Percentiles rank a stretch among this genome's conserved stretches.
Evolutionary conservation across 2,329 filamentous ascomycete genomes (phyloP).

Genomic region (Colletotrichum acutatum): DNA sequence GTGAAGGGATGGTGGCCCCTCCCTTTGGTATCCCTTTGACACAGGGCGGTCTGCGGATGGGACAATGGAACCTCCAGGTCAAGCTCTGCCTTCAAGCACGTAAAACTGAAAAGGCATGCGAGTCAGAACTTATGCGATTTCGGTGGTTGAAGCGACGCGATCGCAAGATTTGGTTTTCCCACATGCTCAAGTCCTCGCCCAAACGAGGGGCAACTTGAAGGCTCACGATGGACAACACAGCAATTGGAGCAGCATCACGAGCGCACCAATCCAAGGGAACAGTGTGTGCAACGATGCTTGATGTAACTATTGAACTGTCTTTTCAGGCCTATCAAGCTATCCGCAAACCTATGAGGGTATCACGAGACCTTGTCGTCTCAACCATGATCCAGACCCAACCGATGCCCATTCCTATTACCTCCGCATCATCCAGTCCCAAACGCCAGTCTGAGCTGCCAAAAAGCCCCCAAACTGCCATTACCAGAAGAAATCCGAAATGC

Average conservation of each 20-base stretch:
- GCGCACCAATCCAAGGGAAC: not conserved
- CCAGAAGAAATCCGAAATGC: not conserved
- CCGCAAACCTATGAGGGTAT: not conserved
- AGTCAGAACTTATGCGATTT: not conserved
- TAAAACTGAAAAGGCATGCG: not conserved
- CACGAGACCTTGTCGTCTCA: not conserved
- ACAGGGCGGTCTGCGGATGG: not conserved
- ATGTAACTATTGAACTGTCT: not conserved
- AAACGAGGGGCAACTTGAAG: too few relatives aligned
- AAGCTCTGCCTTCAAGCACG: not conserved
- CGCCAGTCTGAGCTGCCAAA: not conserved
- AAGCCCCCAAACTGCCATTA: not conserved
- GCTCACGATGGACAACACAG: too few relatives aligned
- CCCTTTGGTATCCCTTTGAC: slow-evolving; percentile 10
- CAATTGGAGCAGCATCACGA: too few relatives aligned
- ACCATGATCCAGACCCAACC: not conserved
- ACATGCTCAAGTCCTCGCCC: not conserved
- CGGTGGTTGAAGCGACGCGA: too few relatives aligned
- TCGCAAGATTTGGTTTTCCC: not conserved
- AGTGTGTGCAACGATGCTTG: not conserved
- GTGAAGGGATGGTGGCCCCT: slow-evolving; percentile 4
- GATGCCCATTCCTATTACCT: not conserved
- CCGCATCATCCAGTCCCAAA: not conserved
- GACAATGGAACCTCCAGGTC: not conserved
- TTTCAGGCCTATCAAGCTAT: not conserved